Evolutionary conservation across 768 basidiomycete species (phyloP).

Genomic region (Artomyces pyxidatus): DNA sequence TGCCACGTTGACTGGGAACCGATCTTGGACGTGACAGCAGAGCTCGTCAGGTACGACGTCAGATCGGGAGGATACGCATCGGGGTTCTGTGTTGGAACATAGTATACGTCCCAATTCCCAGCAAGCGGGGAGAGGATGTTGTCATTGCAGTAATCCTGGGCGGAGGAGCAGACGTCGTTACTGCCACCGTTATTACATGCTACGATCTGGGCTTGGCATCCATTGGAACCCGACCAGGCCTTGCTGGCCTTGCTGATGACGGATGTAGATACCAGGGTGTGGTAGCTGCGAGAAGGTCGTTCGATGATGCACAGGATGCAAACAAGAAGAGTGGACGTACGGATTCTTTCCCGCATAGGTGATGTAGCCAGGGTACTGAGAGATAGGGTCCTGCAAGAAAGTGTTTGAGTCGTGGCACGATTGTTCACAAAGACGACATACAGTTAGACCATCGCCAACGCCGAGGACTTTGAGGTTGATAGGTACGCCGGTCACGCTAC

Average conservation of each 20-base stretch:
- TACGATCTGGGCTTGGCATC: constrained; percentile 49
- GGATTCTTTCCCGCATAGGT: constrained; percentile 47
- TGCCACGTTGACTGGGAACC: constrained; percentile 38
- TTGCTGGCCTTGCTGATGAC: constrained; percentile 35
- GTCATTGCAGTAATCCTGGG: constrained; percentile 53
- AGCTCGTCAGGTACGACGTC: constrained; percentile 21
- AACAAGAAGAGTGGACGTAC: background rate
- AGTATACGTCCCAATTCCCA: constrained; percentile 44
- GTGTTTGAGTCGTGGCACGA: background rate
- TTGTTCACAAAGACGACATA: constrained; percentile 20
- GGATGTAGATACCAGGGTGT: constrained; percentile 39
- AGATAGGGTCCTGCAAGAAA: constrained; percentile 26
- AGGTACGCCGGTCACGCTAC: constrained; percentile 34
- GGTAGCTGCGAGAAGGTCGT: constrained; percentile 22
- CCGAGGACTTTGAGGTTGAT: constrained; percentile 59
- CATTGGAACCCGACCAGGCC: constrained; percentile 33
- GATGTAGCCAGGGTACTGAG: constrained; percentile 53
- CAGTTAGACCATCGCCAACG: constrained; percentile 55
- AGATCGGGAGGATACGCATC: constrained; percentile 44
- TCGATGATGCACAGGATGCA: background rate
- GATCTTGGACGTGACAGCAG: constrained; percentile 27
- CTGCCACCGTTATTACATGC: constrained; percentile 41
- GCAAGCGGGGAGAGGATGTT: constrained; percentile 44
- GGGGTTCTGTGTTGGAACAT: constrained; percentile 33
- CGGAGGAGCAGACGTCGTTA: constrained; percentile 43